Conservation (phyloP, 164 flowering plant species). For the Kingdonia uniflora region DNA sequence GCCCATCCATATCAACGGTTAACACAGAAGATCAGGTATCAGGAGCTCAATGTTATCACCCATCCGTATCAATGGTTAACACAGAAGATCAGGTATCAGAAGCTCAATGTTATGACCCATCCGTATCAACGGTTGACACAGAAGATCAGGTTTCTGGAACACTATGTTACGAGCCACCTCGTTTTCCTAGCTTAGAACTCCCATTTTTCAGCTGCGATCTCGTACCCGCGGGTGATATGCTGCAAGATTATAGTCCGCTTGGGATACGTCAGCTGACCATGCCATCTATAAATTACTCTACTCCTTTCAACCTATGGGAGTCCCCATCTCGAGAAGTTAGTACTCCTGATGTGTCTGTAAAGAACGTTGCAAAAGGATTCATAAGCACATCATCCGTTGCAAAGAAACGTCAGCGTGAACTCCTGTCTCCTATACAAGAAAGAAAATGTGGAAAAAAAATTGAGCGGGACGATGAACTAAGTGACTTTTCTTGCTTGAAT, state of each 20-base stretch:
- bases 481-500: slow-evolving; percentile 28
- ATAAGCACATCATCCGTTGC: slow-evolving; percentile 74
- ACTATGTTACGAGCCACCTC: slow-evolving; percentile 89
- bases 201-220: slow-evolving; percentile 98
- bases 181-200: slow-evolving; percentile 81
- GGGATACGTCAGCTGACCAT: slow-evolving; percentile 88
- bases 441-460: slow-evolving; percentile 59
- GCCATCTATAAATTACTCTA: slow-evolving; percentile 53
- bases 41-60: neutral
- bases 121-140: neutral
- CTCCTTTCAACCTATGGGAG: slow-evolving; percentile 77
- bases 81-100: too few species aligned
- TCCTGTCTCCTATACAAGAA: slow-evolving; percentile 74
- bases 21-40: too few species aligned
- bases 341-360: slow-evolving; percentile 56
- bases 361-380: slow-evolving; percentile 83
- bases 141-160: slow-evolving; percentile 38
- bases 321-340: slow-evolving; percentile 63
- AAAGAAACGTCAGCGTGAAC: slow-evolving; percentile 78
- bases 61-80: too few species aligned
- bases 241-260: slow-evolving; percentile 89
- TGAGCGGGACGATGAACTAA: slow-evolving; percentile 21
- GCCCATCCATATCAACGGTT: slow-evolving; percentile 45
- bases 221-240: slow-evolving; percentile 61
- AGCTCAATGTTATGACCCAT: too few species aligned